These are phyloP conservation scores for Penicillium sclerotiorum DNA, from an alignment of 2,329 filamentous ascomycete species.

Conservation along the genomic window DNA sequence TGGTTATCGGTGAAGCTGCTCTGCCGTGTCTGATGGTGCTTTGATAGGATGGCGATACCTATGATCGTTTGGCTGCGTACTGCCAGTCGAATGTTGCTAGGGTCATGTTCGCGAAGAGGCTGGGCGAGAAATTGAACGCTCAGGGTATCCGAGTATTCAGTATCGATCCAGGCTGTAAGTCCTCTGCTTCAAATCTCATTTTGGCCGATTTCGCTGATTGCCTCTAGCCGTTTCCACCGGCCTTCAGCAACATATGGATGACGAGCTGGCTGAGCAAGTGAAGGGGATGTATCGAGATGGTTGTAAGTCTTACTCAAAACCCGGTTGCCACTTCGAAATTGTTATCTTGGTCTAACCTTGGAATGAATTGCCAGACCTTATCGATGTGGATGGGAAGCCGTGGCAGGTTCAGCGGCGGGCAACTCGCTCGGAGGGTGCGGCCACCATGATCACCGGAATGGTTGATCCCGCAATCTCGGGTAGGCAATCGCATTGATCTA, in stretches of 20 bases:
- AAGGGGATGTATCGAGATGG: not conserved
- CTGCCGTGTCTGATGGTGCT: not conserved
- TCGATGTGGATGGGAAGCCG: constrained; percentile 21
- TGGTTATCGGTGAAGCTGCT: not conserved
- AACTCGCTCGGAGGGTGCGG: constrained; percentile 23
- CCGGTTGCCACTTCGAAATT: not conserved
- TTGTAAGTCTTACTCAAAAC: not conserved
- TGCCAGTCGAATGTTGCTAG: constrained; percentile 58
- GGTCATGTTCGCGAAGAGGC: constrained; percentile 48
- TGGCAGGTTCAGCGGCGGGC: constrained; percentile 20
- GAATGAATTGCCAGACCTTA: constrained; percentile 3
- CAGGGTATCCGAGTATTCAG: constrained; percentile 42
- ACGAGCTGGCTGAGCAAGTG: not conserved
- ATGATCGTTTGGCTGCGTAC: constrained; percentile 50
- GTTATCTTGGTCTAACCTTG: not conserved
- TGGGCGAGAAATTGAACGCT: constrained; percentile 39
- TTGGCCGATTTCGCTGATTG: not conserved
- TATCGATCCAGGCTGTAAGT: constrained; percentile 46
- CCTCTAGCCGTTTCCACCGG: constrained; percentile 1
- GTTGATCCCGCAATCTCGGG: constrained; percentile 25
- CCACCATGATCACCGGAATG: constrained; percentile 28
- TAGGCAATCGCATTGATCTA: not conserved
- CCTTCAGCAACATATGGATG: not conserved
- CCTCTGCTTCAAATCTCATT: not conserved
- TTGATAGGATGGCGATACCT: constrained; percentile 39